Base-by-base conservation (phyloP, 352 stramenopile genomes). In the Thalassiosira mediterranea region DNA sequence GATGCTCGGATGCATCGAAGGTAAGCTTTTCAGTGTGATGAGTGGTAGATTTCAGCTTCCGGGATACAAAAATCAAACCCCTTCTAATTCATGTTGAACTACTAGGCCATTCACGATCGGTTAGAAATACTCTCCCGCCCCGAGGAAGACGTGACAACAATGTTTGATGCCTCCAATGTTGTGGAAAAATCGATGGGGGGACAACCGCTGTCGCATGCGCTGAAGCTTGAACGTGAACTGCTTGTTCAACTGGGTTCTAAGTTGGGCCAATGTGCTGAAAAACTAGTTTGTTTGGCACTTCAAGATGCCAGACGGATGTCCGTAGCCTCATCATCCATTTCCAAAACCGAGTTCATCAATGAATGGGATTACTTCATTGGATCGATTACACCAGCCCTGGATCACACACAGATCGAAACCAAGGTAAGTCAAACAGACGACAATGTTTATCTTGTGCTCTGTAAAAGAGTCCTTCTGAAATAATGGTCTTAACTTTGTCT, bases 191-290 rank as follows among this genome's bases (percentile, higher is more conserved):
- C 37, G 26, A 7, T 32, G 21, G 51, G 48, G 26, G 28, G 21
- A 2, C 31, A 57, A 46, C 32, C 46, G 19, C 44, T 44, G n/a
- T 68, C 59, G 21, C 47, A 72, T 4, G 38, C 52, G 49, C 34
- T 74, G 19, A 59, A 71, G 37, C 58, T 84, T 19, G 77, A 88
- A 76, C 54, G 52, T 11, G 76, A 84, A 48, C 86, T 73, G 49
- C 60, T 88, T 8, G 13, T 48, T 4, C 26, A 73, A 13, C 52
- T 86, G 25, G 73, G 73, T 51, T 69, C 46, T 26, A 67, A 31
- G n/a, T 38, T 88, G 7, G 68, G 72, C 5, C 54, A 47, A 48
- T 81, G 76, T 44, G 81, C 75, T 17, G 76, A 85, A 79, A 76
- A 86, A 70, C 25, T 86, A 2, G 51, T 86, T 4, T 64, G 56